phyloP scores from a whole-genome alignment of 2,329 filamentous ascomycete genomes.

The Zasmidium cellare region DNA sequence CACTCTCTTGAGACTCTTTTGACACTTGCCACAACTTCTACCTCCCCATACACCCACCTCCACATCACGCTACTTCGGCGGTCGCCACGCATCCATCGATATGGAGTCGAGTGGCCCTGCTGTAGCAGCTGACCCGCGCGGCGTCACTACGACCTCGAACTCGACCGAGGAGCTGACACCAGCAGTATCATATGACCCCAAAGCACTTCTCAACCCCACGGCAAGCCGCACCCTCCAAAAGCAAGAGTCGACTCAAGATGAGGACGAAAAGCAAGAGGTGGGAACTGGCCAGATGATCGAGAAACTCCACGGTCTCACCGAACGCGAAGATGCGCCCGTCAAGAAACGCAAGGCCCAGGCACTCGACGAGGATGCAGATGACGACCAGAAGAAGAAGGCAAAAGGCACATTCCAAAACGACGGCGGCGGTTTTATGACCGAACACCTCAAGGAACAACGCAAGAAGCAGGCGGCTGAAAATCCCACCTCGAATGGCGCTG shows the following conservation, averaged over 20 bases:
- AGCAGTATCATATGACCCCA: slow-evolving; percentile 17
- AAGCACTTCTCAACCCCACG: slow-evolving; percentile 24
- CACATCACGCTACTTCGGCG: not conserved
- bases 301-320: slow-evolving; percentile 71
- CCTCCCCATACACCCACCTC: not conserved
- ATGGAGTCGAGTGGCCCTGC: not conserved
- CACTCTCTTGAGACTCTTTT: too few relatives aligned
- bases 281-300: slow-evolving; percentile 68
- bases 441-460: slow-evolving; percentile 64
- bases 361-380: slow-evolving; percentile 40
- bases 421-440: slow-evolving; percentile 56
- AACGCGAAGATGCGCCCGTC: slow-evolving; percentile 59
- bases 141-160: too few relatives aligned
- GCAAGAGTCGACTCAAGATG: slow-evolving; percentile 1
- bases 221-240: slow-evolving; percentile 13
- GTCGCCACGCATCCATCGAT: not conserved
- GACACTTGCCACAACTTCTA: too few relatives aligned
- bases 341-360: slow-evolving; percentile 60
- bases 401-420: slow-evolving; percentile 48
- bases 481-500: slow-evolving; percentile 5
- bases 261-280: not conserved
- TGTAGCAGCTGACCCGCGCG: too few relatives aligned
- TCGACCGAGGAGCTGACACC: not conserved
- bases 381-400: slow-evolving; percentile 40
- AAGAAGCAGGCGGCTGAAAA: slow-evolving; percentile 42